Base-by-base conservation (phyloP, 2,329 filamentous ascomycete species). In the Cadophora malorum region DNA sequence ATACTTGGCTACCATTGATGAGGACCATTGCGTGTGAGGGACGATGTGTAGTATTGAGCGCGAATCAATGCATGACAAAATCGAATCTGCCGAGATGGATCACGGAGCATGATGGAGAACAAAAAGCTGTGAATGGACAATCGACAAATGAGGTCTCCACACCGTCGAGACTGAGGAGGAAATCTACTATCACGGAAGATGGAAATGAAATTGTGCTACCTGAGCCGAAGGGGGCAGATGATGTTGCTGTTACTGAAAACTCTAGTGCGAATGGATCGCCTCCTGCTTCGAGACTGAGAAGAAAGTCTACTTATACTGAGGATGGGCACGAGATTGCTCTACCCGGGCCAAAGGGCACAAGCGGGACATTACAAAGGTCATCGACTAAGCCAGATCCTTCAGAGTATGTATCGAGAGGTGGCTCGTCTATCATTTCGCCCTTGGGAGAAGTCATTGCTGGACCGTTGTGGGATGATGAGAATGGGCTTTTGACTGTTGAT, bases 1-100 rank as follows among this genome's bases (percentile, higher is more conserved):
- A 95, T 74, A 89, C 92, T 0, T 98, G 95, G 95, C 80, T 92
- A 28, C 81, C 88, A 0, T 82, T 96, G n/a, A 91, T 97, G 88
- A 86, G 90, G 63, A 97, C 94, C 0, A 84, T 96, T 7, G 94
- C 88, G 2, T 85, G 88, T 64, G 95, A 98, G 79, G 92, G 94
- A 0, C 85, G 94, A 23, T 92, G 92, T 73, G 94, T 96, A 73
- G 94, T 97, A 21, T 81, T 97, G 3, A 93, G 88, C 76, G 89
- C 92, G 55, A 97, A 97, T 78, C 94, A 96, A 83, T 94, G 91
- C 76, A 85, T 92, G 3, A 86, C 83, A 70, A 83, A 81, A 71
- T 84, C 83, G 56, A 81, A 89, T 68, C 76, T 90, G 1, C 88
- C 88, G 0, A 77, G 75, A 5, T 90, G 87, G 87, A 84, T 90